Evolutionary conservation across 164 flowering plant species (phyloP), one percentile per base, ranked within the genome.

Genomic region (Magnolia officinalis): DNA sequence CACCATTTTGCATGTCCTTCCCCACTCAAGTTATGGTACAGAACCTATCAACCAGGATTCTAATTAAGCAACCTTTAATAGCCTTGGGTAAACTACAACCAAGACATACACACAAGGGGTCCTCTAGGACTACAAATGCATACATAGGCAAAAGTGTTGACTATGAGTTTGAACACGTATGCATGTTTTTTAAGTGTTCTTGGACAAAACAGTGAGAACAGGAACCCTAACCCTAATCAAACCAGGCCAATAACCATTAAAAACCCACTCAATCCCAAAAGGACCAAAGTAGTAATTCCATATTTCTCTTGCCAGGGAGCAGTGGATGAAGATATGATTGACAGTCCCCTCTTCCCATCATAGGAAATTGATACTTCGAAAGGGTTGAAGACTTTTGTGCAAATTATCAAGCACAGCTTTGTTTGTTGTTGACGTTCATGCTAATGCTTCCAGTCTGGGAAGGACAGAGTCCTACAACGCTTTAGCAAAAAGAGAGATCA

Each of bases 51-150:
- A 65, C 11, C 26, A 18, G 2, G 10, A 65, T 37, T 37, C 45
- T 8, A 65, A n/a, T 23, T 20, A 11, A 26, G n/a, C 16, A 49
- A 63, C 31, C n/a, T 13, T 19, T n/a, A 37, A 29, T n/a, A 11
- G 64, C 76, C 76, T 63, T 74, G 23, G 37, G 19, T 19, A 63
- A 26, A 69, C 37, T 74, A 13, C 63, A 50, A 64, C 76, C 76
- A 74, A 68, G 45, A 74, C 69, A 63, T n/a, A 74, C 76, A 70
- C 2, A 11, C 23, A 29, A 11, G 66, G 72, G 19, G 3, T 70
- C 49, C 49, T 70, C 19, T 18, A 70, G 50, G 20, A 19, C 50
- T 8, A 70, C 31, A 70, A 29, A 45, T 29, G 13, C 50, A 70
- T 2, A 29, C 45, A 37, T 37, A 37, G 45, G 45, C 45, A 37